Conservation (phyloP, 352 stramenopile genomes). For the Phytophthora pisi region DNA sequence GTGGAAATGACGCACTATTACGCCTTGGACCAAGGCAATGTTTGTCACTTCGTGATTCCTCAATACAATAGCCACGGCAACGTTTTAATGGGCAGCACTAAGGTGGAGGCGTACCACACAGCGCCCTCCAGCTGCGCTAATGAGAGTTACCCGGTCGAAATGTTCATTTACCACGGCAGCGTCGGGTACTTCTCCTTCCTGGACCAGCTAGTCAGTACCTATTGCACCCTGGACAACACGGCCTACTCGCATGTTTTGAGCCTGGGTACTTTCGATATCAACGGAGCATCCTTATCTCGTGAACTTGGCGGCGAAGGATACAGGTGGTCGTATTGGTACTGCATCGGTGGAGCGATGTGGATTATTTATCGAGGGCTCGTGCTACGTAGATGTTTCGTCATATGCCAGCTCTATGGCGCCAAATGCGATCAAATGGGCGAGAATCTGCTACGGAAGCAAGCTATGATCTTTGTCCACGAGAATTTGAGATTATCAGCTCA, state of each 20-base stretch:
- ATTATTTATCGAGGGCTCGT: slow-evolving; percentile 9
- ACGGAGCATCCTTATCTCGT: slow-evolving; percentile 2
- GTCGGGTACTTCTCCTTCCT: slow-evolving; percentile 14
- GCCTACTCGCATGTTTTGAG: slow-evolving; percentile 7
- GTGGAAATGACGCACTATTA: slow-evolving; percentile 11
- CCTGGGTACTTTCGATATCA: slow-evolving; percentile 14
- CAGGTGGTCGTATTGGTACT: slow-evolving; percentile 9
- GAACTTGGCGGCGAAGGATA: slow-evolving; percentile 1
- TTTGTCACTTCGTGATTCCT: slow-evolving; percentile 14
- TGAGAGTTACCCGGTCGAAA: slow-evolving; percentile 4
- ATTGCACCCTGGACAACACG: slow-evolving; percentile 1
- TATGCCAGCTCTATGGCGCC: slow-evolving; percentile 5
- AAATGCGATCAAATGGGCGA: slow-evolving; percentile 7
- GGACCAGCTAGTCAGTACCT: slow-evolving; percentile 9
- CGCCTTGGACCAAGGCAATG: not conserved
- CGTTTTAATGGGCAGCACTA: not conserved
- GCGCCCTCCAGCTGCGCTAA: not conserved
- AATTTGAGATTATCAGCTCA: slow-evolving; percentile 13
- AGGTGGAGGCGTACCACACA: not conserved
- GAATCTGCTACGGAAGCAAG: not conserved
- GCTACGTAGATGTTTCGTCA: slow-evolving; percentile 9
- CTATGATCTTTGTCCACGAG: slow-evolving; percentile 10
- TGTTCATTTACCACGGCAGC: slow-evolving; percentile 14
- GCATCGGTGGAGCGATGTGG: slow-evolving; percentile 3
- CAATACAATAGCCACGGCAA: slow-evolving; percentile 16